Conservation (phyloP, 1,284 basidiomycete species). For the Meira nashicola region DNA sequence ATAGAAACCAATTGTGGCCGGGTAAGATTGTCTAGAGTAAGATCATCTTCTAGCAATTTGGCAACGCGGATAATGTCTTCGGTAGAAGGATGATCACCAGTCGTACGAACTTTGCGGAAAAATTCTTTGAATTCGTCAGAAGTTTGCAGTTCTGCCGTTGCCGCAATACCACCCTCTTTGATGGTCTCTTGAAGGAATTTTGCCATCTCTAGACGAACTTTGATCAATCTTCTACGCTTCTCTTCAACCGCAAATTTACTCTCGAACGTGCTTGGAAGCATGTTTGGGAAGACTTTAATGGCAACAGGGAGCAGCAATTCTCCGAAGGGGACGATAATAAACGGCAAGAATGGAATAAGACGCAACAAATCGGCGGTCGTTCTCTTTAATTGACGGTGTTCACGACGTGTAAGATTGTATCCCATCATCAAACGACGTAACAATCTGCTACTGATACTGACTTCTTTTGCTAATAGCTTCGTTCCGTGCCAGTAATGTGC, state of each 20-base stretch:
- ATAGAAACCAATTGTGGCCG: conserved; percentile 95
- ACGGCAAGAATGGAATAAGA: conserved; percentile 89
- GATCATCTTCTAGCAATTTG: conserved; percentile 92
- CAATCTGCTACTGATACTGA: conserved; percentile 79
- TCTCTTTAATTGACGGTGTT: conserved; percentile 85
- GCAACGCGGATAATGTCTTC: conserved; percentile 89
- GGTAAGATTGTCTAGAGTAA: conserved; percentile 95
- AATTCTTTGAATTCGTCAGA: conserved; percentile 98
- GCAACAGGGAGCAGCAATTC: conserved; percentile 94
- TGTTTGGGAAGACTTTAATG: conserved; percentile 95
- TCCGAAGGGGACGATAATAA: conserved; percentile 96
- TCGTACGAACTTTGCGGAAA: conserved; percentile 95
- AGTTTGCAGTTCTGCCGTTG: conserved; percentile 74
- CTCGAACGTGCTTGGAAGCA: conserved; percentile 97
- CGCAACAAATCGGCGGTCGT: conserved; percentile 89
- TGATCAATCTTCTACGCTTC: conserved; percentile 89
- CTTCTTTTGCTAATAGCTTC: conserved; percentile 89
- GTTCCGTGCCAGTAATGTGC: conserved; percentile 96
- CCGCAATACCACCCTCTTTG: conserved; percentile 84
- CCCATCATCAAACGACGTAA: conserved; percentile 90
- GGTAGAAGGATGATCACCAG: conserved; percentile 84
- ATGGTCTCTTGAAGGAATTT: conserved; percentile 98
- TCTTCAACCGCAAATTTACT: conserved; percentile 83
- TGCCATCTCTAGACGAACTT: conserved; percentile 95
- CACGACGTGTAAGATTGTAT: conserved; percentile 81